Base-by-base conservation (phyloP, 306 rosid genomes). In the Prinsepia uniflora region DNA sequence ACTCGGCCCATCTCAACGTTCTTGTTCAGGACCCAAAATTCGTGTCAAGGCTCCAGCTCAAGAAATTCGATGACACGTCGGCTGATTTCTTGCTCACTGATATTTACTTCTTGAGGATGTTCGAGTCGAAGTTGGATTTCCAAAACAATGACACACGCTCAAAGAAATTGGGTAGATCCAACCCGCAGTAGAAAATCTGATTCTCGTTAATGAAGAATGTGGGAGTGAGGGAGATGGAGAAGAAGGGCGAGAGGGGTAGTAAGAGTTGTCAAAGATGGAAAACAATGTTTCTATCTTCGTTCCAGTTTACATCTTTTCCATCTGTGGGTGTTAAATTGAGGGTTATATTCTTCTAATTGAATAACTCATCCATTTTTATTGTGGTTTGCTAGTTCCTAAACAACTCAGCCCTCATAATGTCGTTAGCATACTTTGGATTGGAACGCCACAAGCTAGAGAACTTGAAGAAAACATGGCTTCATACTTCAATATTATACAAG, bases 341-440 rank as follows among this genome's bases (percentile, higher is more conserved):
- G n/a, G n/a, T n/a, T n/a, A n/a, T n/a, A n/a, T n/a, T n/a, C n/a
- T n/a, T n/a, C n/a, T n/a, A n/a, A n/a, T n/a, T n/a, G n/a, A n/a
- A n/a, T n/a, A n/a, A n/a, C n/a, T n/a, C n/a, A n/a, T n/a, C n/a
- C n/a, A n/a, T n/a, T n/a, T n/a, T n/a, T n/a, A n/a, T n/a, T n/a
- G n/a, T n/a, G n/a, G n/a, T n/a, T n/a, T n/a, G n/a, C n/a, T n/a
- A n/a, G n/a, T n/a, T n/a, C n/a, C n/a, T n/a, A n/a, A n/a, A n/a
- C n/a, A n/a, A n/a, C n/a, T n/a, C n/a, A n/a, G n/a, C n/a, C n/a
- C 30, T 73, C 63, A 22, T 75, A 72, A 8, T 82, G 81, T 73
- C 91, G 99, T 77, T 72, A 97, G 99, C 78, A 85, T 95, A 96
- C 88, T 95, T 70, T 95, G 97, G 99, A 82, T 78, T 12, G 96